Evolutionary conservation across 192 early-diverging fungal genomes (phyloP).

Genomic region (Podila epigama): DNA sequence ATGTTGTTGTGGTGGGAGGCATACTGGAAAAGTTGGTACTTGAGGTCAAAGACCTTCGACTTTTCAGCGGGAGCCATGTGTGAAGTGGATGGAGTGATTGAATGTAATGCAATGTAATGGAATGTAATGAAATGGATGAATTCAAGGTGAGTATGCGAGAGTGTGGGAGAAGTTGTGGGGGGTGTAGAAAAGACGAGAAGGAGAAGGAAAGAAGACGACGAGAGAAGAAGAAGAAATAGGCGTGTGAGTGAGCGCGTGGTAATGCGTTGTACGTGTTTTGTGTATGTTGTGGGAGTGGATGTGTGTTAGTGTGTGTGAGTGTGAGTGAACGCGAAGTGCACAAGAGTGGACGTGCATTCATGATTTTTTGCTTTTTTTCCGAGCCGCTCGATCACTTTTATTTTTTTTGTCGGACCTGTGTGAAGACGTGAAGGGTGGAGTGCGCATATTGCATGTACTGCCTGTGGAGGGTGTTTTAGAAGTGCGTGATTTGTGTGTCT

Average conservation of each 20-base stretch:
- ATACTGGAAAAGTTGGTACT: slow-evolving; percentile 80
- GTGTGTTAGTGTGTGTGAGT: no score
- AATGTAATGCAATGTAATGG: neutral
- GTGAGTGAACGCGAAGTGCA: no score
- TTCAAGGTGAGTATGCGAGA: neutral
- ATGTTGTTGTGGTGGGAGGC: slow-evolving; percentile 83
- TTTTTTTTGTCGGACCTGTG: no score
- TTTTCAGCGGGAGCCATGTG: neutral
- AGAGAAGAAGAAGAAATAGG: neutral
- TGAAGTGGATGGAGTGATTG: neutral
- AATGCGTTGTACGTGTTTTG: no score
- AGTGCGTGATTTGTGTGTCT: no score
- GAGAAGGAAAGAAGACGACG: neutral
- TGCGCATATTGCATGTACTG: no score
- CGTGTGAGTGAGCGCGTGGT: neutral
- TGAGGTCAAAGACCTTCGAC: slow-evolving; percentile 76
- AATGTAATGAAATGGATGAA: slow-evolving; percentile 2
- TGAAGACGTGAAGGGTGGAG: no score
- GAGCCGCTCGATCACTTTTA: no score
- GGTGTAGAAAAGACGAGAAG: neutral
- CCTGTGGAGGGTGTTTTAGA: no score
- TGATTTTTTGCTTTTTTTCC: no score
- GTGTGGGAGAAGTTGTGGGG: neutral
- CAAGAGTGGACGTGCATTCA: no score
- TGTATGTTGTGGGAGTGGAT: no score